A percentile compares a stretch with the other conserved stretches of the same genome.
phyloP scores from a whole-genome alignment of 345 rosid genomes.

The Hibiscus syriacus region DNA sequence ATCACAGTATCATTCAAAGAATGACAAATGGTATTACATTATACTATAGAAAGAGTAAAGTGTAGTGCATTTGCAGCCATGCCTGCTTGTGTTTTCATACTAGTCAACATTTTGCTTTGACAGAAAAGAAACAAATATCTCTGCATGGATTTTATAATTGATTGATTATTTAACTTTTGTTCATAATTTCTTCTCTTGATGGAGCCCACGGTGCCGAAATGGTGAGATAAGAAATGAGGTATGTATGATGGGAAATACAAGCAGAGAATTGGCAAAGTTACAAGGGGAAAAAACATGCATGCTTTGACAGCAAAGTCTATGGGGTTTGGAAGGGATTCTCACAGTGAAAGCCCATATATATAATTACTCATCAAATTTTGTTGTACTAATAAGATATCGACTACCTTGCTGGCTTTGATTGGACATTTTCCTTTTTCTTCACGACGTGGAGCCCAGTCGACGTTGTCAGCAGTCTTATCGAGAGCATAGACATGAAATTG shows the following conservation, averaged over 20 bases:
- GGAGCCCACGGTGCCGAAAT: background rate
- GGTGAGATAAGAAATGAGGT: background rate
- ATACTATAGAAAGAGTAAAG: background rate
- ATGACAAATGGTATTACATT: background rate
- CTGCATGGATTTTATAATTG: background rate
- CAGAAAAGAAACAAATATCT: background rate
- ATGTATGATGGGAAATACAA: background rate
- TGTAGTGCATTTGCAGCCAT: background rate
- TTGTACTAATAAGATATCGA: background rate
- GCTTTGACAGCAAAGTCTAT: background rate
- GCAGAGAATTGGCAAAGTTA: background rate
- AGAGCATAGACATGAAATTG: background rate
- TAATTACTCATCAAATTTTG: background rate
- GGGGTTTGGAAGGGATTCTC: conserved; percentile 1
- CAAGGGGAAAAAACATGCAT: background rate
- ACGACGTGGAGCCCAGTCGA: background rate
- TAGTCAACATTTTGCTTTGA: background rate
- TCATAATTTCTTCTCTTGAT: background rate
- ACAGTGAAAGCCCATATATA: background rate
- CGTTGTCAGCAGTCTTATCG: background rate
- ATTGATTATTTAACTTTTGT: background rate
- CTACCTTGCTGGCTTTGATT: background rate
- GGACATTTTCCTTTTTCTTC: background rate
- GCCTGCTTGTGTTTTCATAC: background rate
- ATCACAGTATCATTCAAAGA: background rate